A percentile compares a stretch with the other conserved stretches of the same genome.
These are phyloP conservation scores for Ordospora pajunii DNA, from an alignment of 371 early-diverging fungal species.

Conservation along the genomic window DNA sequence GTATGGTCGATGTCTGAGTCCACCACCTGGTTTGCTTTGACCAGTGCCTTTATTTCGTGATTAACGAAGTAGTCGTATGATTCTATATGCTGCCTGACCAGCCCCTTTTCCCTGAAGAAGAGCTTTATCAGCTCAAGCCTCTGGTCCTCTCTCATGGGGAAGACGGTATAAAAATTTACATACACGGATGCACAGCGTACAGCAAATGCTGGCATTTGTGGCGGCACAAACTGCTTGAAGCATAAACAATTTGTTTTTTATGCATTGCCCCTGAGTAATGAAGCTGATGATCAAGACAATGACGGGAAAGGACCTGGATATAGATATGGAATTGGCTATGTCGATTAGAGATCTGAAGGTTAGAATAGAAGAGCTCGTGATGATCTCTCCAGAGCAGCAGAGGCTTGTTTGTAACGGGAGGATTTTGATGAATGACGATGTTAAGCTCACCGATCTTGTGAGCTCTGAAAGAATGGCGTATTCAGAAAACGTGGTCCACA, in stretches of 20 bases:
- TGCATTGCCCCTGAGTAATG: conserved; percentile 23
- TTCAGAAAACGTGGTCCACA: conserved; percentile 79
- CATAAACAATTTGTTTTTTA: conserved; percentile 4
- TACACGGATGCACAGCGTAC: not conserved
- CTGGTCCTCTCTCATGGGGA: conserved; percentile 4
- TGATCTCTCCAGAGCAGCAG: conserved; percentile 52
- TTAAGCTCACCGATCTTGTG: conserved; percentile 64
- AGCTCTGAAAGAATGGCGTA: conserved; percentile 65
- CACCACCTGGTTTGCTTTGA: conserved; percentile 81
- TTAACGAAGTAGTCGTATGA: conserved; percentile 97
- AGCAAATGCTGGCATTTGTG: not conserved
- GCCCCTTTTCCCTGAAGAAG: conserved; percentile 88
- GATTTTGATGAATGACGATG: conserved; percentile 65
- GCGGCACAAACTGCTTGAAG: not conserved
- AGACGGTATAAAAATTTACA: not conserved
- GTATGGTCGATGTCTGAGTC: conserved; percentile 93
- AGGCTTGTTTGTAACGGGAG: conserved; percentile 52
- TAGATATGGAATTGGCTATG: conserved; percentile 32
- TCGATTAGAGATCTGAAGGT: conserved; percentile 48
- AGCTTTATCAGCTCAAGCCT: conserved; percentile 70
- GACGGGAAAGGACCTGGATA: conserved; percentile 46
- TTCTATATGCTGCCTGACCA: conserved; percentile 97
- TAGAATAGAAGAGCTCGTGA: conserved; percentile 40
- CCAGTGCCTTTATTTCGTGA: conserved; percentile 82
- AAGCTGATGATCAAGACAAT: conserved; percentile 52